Evolutionary conservation across 495 filamentous ascomycete genomes (phyloP), one percentile per base, ranked within the genome.

Genomic region (Haplographium delicatum): DNA sequence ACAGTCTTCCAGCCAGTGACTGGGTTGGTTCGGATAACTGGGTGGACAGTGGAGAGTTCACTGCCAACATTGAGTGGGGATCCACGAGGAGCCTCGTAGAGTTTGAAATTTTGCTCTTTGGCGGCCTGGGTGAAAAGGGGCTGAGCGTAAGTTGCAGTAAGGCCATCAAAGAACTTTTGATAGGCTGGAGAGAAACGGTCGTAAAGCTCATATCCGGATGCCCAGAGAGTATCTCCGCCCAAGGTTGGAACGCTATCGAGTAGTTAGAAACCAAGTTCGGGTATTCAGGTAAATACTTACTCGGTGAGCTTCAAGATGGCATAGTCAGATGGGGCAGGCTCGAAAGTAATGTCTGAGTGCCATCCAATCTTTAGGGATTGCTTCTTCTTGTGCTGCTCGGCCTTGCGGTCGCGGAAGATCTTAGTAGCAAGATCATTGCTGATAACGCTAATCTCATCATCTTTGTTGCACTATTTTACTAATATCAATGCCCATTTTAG

Each of bases 131-230:
- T 13, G 33, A 35, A 35, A 35, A 35, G 13, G 4, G 78, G 75
- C 50, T 80, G 74, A 2, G 72, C 75, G 57, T 81, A 84, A 33
- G 81, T 83, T n/a, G 79, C 84, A 0, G 82, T 85, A 3, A 90
- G 62, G 0, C 66, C 62, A 50, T 90, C 85, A 13, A 89, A 69
- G 66, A 88, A 86, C 20, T 65, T 62, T 42, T 77, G 81, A 44
- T 81, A 76, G 0, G 79, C 69, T 18, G 75, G 62, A 0, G 83
- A 86, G 57, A 90, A 64, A 6, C 83, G 79, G 66, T 89, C 86
- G 65, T 85, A 90, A 3, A 86, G 68, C 53, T 89, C 86, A 60
- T 89, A 90, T 20, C 82, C 84, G 0, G 82, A 85, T 18, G 83
- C 85, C 82, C 81, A 87, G 27, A 90, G 74, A 48, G 66, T 72